These are phyloP conservation scores for Rubia balearica DNA, from an alignment of 305 asterid species.

Conservation along the genomic window DNA sequence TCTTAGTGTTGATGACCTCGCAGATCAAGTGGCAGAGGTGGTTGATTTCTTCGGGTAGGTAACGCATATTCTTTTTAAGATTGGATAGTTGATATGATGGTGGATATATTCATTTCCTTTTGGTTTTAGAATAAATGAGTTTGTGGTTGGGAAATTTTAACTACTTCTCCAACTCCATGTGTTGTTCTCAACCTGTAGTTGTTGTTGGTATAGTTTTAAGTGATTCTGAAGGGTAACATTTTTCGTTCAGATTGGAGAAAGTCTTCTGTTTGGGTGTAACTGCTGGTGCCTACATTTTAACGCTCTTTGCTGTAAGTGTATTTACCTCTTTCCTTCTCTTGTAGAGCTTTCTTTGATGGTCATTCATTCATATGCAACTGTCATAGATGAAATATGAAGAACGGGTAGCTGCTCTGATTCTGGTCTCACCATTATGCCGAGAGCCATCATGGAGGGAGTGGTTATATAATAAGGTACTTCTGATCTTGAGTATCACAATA, in stretches of 20 bases:
- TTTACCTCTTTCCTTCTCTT: not conserved
- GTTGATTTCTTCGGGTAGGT: slow-evolving; percentile 68
- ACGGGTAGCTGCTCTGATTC: slow-evolving; percentile 26
- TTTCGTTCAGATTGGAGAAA: slow-evolving; percentile 17
- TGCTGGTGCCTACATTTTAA: slow-evolving; percentile 30
- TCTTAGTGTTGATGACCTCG: slow-evolving; percentile 62
- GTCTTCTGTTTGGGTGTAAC: slow-evolving; percentile 31
- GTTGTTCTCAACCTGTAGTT: not conserved
- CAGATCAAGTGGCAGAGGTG: slow-evolving; percentile 77
- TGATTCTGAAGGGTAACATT: not conserved
- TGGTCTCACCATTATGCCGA: slow-evolving; percentile 29
- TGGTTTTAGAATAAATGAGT: not conserved
- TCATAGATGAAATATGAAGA: slow-evolving; percentile 23
- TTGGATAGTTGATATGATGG: not conserved
- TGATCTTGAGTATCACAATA: not conserved
- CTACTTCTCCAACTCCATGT: not conserved
- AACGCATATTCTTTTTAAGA: not conserved
- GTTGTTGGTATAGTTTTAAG: not conserved
- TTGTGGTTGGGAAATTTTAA: not conserved
- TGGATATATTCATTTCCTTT: not conserved
- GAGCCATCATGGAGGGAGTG: slow-evolving; percentile 30
- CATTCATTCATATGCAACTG: not conserved
- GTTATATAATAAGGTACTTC: slow-evolving; percentile 22
- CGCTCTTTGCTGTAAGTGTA: slow-evolving; percentile 26
- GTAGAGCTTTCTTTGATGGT: not conserved